These are phyloP conservation scores for Yarrowia keelungensis DNA, from an alignment of 805 yeast genomes.

Conservation along the genomic window DNA sequence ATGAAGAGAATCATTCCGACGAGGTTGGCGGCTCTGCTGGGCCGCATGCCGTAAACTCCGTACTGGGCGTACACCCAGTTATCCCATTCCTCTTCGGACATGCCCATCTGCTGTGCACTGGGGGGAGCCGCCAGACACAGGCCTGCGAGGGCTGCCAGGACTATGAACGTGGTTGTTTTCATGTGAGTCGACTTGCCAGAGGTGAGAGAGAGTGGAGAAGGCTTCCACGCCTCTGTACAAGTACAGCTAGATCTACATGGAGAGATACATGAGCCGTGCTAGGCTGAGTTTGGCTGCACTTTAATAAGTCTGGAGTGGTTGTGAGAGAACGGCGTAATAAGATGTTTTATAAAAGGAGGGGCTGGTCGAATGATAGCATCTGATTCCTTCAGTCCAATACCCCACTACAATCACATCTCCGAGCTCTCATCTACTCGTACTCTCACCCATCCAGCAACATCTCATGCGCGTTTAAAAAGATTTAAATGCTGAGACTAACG, in stretches of 20 bases:
- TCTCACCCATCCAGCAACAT: neutral
- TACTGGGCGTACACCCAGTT: slow-evolving; percentile 3
- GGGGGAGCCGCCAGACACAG: slow-evolving; percentile 24
- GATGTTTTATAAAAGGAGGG: too few relatives aligned
- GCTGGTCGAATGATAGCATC: too few relatives aligned
- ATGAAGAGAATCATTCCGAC: slow-evolving; percentile 65
- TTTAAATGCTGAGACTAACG: neutral
- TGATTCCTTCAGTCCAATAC: too few relatives aligned
- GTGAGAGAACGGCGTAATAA: too few relatives aligned
- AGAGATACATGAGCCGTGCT: slow-evolving; percentile 22
- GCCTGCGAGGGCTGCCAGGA: slow-evolving; percentile 8
- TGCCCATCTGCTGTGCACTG: slow-evolving; percentile 22
- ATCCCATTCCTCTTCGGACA: slow-evolving; percentile 5
- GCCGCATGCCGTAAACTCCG: slow-evolving; percentile 52
- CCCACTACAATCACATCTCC: too few relatives aligned
- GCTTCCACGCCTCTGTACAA: neutral
- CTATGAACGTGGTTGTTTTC: slow-evolving; percentile 4
- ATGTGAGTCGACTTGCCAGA: neutral
- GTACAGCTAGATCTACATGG: slow-evolving; percentile 8
- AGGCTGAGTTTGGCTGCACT: neutral
- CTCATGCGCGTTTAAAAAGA: slow-evolving; percentile 36
- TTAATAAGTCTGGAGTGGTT: too few relatives aligned
- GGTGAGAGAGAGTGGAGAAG: neutral
- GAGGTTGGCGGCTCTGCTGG: slow-evolving; percentile 64
- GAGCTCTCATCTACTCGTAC: too few relatives aligned